These are phyloP conservation scores for Oryza brachyantha DNA, from an alignment of 176 grass and related monocot genomes.

Conservation along the genomic window DNA sequence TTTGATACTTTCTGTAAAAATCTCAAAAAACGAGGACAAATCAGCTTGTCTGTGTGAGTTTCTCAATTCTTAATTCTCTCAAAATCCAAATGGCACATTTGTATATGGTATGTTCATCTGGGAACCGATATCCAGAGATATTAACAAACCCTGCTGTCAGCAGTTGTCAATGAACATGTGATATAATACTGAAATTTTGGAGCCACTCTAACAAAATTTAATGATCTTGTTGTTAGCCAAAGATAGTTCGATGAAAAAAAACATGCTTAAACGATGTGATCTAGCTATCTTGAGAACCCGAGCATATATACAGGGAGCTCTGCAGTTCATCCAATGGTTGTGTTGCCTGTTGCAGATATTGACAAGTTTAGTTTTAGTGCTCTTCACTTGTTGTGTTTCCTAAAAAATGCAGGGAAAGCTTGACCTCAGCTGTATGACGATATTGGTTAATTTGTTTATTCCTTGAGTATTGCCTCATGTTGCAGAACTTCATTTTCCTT, in stretches of 20 bases:
- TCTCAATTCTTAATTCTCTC: neutral
- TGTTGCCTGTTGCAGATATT: neutral
- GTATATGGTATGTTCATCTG: neutral
- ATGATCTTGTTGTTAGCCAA: neutral
- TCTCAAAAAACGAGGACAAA: neutral
- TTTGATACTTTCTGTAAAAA: neutral
- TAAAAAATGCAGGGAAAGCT: neutral
- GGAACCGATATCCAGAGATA: neutral
- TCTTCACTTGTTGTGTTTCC: neutral
- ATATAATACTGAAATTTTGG: neutral
- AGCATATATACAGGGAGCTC: neutral
- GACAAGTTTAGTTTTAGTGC: conserved; percentile 4
- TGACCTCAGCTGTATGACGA: neutral
- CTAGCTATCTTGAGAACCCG: neutral
- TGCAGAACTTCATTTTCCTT: conserved; percentile 23
- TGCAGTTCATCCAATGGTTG: neutral
- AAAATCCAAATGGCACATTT: neutral
- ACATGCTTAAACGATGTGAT: neutral
- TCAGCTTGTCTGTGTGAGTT: neutral
- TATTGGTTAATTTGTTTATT: neutral
- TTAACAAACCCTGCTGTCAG: neutral
- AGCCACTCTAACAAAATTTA: neutral
- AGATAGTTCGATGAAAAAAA: neutral
- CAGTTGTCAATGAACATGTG: neutral
- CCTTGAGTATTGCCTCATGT: conserved; percentile 32